Base-by-base conservation (phyloP, 73 alveolate genomes). In the Paramecium bursaria region DNA sequence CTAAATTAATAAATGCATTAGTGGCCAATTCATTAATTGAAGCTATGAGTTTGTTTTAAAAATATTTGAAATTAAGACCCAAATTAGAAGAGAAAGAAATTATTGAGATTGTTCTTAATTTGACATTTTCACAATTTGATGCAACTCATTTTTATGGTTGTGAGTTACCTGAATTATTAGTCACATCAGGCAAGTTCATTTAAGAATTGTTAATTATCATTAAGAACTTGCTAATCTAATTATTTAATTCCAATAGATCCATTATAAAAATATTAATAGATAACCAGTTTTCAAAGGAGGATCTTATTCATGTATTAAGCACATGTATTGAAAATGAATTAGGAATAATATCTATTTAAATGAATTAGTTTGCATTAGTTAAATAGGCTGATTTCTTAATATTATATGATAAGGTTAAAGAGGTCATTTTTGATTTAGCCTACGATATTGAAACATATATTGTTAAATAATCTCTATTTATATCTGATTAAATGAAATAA, bases 301-400 rank as follows among this genome's bases (percentile, higher is more conserved):
- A 67, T 19, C 44, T 67, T 21, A 1, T 3, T 35, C 50, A 67
- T 67, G 60, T 67, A 7, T 19, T 67, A 2, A 57, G 44, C 22
- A 47, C 42, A 0, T 21, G 33, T 25, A 67, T 67, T 67, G 82
- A 67, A 67, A 39, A 67, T 42, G 3, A 67, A 67, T 35, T 67
- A 7, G 60, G 82, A 7, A 39, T 39, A 67, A 39, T 67, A 10
- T 39, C 60, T 1, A 42, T 67, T 4, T 13, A 31, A 67, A 42
- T 67, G 55, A 53, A 31, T 35, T 53, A 67, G 11, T 67, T 67
- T 42, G 53, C 82, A 39, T 27, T 67, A 1, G 46, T 67, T 35
- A 57, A 67, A 14, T 67, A 67, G 44, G 82, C 82, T 4, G 82
- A 67, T 67, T 67, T 67, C 13, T 17, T 67, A 2, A n/a, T 67